A percentile compares a stretch with the other conserved stretches of the same genome.
These are phyloP conservation scores for Gleditsia sinensis DNA, from an alignment of 306 rosid species.

Conservation along the genomic window DNA sequence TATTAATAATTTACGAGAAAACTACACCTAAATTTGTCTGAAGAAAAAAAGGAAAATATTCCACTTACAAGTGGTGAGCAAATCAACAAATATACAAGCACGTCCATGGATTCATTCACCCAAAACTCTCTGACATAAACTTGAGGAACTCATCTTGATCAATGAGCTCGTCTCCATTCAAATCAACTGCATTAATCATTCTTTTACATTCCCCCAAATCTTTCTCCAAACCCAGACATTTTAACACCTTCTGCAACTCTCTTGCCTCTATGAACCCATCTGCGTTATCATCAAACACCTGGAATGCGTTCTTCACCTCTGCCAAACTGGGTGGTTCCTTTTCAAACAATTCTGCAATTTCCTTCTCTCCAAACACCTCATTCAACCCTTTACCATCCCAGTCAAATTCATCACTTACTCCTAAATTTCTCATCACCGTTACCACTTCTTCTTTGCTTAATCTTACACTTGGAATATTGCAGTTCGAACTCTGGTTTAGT, in stretches of 20 bases:
- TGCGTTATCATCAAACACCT: slow-evolving; percentile 47
- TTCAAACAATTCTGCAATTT: slow-evolving; percentile 40
- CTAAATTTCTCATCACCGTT: slow-evolving; percentile 47
- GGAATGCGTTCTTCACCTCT: slow-evolving; percentile 48
- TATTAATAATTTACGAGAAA: too few relatives aligned
- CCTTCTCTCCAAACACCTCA: slow-evolving; percentile 26
- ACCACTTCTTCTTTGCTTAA: slow-evolving; percentile 39
- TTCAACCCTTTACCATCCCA: neutral
- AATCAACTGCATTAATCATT: slow-evolving; percentile 38
- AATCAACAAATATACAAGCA: too few relatives aligned
- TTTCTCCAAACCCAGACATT: slow-evolving; percentile 38
- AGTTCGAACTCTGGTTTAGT: neutral
- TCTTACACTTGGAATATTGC: neutral
- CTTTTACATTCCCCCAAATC: slow-evolving; percentile 29
- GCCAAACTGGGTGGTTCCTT: slow-evolving; percentile 41
- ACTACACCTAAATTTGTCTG: too few relatives aligned
- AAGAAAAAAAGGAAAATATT: too few relatives aligned
- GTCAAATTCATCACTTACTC: slow-evolving; percentile 23
- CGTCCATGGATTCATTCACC: too few relatives aligned
- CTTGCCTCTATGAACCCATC: slow-evolving; percentile 48
- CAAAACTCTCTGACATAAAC: slow-evolving; percentile 38
- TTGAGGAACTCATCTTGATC: slow-evolving; percentile 45
- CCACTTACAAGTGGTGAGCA: too few relatives aligned
- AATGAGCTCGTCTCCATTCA: slow-evolving; percentile 44
- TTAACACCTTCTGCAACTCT: slow-evolving; percentile 40